Base-by-base conservation (phyloP, 306 rosid genomes). In the Cicer judaicum region DNA sequence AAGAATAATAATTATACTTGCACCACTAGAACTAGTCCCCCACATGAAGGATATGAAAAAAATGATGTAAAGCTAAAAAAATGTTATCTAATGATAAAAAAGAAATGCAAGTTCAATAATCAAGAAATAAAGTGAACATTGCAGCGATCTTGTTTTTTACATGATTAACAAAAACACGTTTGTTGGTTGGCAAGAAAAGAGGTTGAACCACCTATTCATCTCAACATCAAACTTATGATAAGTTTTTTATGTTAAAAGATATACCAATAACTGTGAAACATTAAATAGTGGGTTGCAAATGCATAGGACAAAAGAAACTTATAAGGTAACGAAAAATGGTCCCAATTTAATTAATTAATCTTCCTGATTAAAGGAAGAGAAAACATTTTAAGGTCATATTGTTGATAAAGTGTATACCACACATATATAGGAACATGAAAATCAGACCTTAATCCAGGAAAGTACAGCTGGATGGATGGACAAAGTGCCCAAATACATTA, bases 381-480 rank as follows among this genome's bases (percentile, higher is more conserved):
- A 73, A 56, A 40, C 16, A 72, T 57, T 61, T 71, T 43, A 67
- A 68, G 71, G 74, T 43, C 77, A 84, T 21, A 10, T 73, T 72
- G 73, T 47, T 53, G 49, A 59, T 67, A 48, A 59, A 84, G 84
- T 55, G 55, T 21, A 65, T 10, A 15, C 65, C n/a, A 52, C 61
- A 67, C 34, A 79, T 48, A 59, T 48, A 68, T 57, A 73, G 79
- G 59, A 44, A 61, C 9, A 72, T 1, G 15, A 72, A 76, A 80
- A 60, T 72, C 44, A 42, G 48, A 68, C 57, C 82, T 74, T 78
- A 63, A 68, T 79, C 13, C 64, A 65, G 81, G 4, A 81, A 78
- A 78, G 64, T 76, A 72, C 84, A 78, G 81, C 78, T 84, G 75
- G 80, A 72, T 8, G 64, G 55, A 39, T 75, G 41, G 79, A 68